Evolutionary conservation across 768 basidiomycete genomes (phyloP), one percentile per base, ranked within the genome.

Genomic region (Tricholoma flavovirens): DNA sequence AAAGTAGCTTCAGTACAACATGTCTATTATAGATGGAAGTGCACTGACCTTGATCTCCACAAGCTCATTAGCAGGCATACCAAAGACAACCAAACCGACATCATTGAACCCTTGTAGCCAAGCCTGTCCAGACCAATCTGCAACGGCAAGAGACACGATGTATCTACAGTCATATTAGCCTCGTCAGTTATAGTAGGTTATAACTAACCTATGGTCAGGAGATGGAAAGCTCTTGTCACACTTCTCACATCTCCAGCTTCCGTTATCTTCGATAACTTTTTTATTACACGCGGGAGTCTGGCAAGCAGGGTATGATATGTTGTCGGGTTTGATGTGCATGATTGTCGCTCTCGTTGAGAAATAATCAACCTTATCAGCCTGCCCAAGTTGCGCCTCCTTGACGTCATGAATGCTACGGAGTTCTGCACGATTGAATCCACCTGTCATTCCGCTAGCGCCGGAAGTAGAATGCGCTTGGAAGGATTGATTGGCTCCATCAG

Each of bases 91-190:
- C 52, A 83, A 69, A 4, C 93, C 97, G 32, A 88, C 83, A 5
- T 98, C 96, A 67, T 99, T 96, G 78, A 99, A 99, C 3, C 90
- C 93, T 59, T 91, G 90, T 45, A 98, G 74, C 96, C 96, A 98
- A 15, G 84, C 80, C 69, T 95, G 91, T 19, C 84, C 86, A 15
- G 92, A 90, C 73, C 86, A 82, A 69, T 99, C 97, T n/a, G 91
- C 82, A 2, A 93, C 86, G 48, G 90, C 90, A 75, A 97, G 77
- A 36, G 84, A 81, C 60, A 98, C 78, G 65, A 96, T 86, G 62
- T 89, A 92, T 53, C 88, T 90, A 49, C 22, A 29, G 36, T 56
- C 36, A 42, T 48, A 26, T 54, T 12, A 54, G 42, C 54, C 19
- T 7, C 1, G 8, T 33, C 9, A 17, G n/a, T 8, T 2, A 42